Evolutionary conservation across 1,284 basidiomycete species (phyloP).

Genomic region (Cutaneotrichosporon curvatum): DNA sequence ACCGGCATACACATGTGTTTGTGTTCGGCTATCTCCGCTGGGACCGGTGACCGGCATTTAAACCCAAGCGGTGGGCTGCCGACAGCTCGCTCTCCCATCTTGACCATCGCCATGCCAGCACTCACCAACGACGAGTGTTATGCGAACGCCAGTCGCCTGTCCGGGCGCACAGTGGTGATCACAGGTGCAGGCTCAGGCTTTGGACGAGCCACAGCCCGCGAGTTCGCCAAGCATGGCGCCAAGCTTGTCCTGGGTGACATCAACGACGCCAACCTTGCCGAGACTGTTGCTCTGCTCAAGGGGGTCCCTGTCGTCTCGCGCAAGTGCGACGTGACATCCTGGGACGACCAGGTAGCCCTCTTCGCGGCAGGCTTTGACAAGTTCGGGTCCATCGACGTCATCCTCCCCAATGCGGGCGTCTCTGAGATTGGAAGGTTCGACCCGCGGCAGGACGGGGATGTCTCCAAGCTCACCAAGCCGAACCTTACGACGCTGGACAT

Average conservation of each 20-base stretch:
- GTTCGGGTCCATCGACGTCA: conserved; percentile 16
- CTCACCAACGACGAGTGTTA: conserved; percentile 11
- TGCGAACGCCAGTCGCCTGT: conserved; percentile 36
- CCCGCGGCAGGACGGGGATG: conserved; percentile 5
- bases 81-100: background rate
- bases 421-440: conserved; percentile 14
- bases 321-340: conserved; percentile 24
- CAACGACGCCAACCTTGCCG: conserved; percentile 5
- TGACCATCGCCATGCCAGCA: conserved; percentile 8
- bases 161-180: conserved; percentile 11
- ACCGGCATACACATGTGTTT: no score
- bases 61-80: no score
- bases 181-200: conserved; percentile 16
- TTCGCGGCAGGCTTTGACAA: conserved; percentile 8
- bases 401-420: conserved; percentile 18
- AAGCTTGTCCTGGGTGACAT: conserved; percentile 17
- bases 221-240: conserved; percentile 14
- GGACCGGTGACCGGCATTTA: no score
- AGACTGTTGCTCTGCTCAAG: conserved; percentile 8
- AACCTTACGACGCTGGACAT: conserved; percentile 17
- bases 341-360: conserved; percentile 18
- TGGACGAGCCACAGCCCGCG: conserved; percentile 13
- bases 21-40: no score
- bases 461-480: conserved; percentile 7
- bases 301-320: background rate